Base-by-base conservation (phyloP, 2,329 filamentous ascomycete genomes). In the Cytospora piceicola region DNA sequence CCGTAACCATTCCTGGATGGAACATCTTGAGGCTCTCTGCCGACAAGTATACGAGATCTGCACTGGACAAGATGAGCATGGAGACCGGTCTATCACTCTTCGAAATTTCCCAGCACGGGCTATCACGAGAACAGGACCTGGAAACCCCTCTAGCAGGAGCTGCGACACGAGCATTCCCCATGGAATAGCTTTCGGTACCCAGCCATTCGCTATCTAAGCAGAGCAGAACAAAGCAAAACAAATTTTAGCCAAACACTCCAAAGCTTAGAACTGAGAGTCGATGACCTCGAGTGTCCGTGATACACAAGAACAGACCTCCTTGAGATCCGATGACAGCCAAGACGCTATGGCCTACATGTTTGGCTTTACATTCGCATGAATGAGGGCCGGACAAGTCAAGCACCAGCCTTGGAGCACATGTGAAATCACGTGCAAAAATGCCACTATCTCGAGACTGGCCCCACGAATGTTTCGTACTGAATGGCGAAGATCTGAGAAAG, bases 31-130 rank as follows among this genome's bases (percentile, higher is more conserved):
- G 58, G 30, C 56, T 56, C 58, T 56, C 30, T 65, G 55, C 24
- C 63, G 53, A 60, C 30, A 52, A 39, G 55, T 34, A 65, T 29
- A 24, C 39, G 11, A 42, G 11, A 55, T 29, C 32, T 67, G 54
- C 32, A 57, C 63, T 65, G 59, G 63, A 67, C 51, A 66, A 66
- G 39, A 61, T 17, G 34, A 56, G 34, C 22, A 58, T n/a, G 46
- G 65, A 58, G 52, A 36, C 58, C 42, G 53, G 36, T 57, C 22
- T 32, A 51, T 15, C n/a, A 57, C 39, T 51, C n/a, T 32, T 14
- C 61, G 53, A 39, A 56, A 51, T 57, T 32, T 55, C 51, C 51
- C 32, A 53, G 46, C 55, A 53, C 34, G 27, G 51, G 22, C 58
- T 42, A 36, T 61, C 39, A 29, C 34, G 61, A 67, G 54, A 49